These are phyloP conservation scores for Coemansia biformis DNA, from an alignment of 192 early-diverging fungal species.

Conservation along the genomic window DNA sequence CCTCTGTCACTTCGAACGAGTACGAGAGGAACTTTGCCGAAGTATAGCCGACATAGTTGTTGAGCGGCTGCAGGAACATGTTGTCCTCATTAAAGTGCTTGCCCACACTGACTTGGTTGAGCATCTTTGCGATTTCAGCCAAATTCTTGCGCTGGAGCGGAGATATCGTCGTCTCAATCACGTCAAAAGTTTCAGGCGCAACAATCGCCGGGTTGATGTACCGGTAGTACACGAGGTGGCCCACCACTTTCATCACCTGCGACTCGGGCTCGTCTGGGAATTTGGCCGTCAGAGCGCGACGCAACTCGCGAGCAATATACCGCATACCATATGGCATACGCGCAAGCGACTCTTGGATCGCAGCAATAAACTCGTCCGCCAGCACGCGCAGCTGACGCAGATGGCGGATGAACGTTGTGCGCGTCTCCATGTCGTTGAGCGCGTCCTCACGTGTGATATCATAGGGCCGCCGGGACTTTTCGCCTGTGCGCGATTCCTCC, in stretches of 20 bases:
- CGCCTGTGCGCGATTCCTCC: conserved; percentile 85
- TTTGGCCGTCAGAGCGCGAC: conserved; percentile 66
- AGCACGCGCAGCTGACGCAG: conserved; percentile 71
- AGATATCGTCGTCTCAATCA: conserved; percentile 78
- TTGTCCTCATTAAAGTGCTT: conserved; percentile 69
- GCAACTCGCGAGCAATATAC: conserved; percentile 89
- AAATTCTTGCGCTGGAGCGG: conserved; percentile 94
- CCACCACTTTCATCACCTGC: conserved; percentile 82
- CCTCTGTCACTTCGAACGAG: conserved; percentile 82
- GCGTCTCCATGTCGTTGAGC: conserved; percentile 71
- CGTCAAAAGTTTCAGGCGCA: conserved; percentile 95
- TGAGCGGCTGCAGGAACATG: conserved; percentile 66
- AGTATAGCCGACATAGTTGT: conserved; percentile 76
- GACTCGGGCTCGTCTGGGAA: conserved; percentile 77
- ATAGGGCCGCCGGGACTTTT: conserved; percentile 66
- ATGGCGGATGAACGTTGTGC: conserved; percentile 62
- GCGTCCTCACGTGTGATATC: conserved; percentile 79
- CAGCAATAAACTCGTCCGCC: conserved; percentile 77
- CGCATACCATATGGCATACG: conserved; percentile 95
- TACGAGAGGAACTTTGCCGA: conserved; percentile 75
- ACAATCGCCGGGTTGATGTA: conserved; percentile 98
- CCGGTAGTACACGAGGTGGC: conserved; percentile 95
- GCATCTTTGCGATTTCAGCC: conserved; percentile 90
- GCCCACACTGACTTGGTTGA: conserved; percentile 92
- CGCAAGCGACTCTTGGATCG: conserved; percentile 73